Conservation (phyloP, 164 flowering plant species). For the Macadamia integrifolia region DNA sequence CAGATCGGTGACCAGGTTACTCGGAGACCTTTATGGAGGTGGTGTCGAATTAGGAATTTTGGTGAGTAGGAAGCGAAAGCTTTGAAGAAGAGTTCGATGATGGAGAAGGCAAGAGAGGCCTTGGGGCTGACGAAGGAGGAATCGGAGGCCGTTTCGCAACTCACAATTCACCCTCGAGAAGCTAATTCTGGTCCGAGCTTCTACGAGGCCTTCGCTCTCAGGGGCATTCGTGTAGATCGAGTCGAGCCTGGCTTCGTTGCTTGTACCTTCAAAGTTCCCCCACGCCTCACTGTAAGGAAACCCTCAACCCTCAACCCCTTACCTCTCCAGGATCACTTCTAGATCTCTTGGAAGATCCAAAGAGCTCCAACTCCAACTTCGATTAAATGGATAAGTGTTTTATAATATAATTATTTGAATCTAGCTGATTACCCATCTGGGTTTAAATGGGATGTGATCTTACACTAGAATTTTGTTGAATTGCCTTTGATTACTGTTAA, state of each 20-base stretch:
- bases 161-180: slow-evolving; percentile 31
- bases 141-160: slow-evolving; percentile 31
- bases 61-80: too few species aligned
- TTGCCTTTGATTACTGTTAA: neutral
- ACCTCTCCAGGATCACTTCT: neutral
- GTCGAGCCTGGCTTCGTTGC: slow-evolving; percentile 54
- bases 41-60: too few species aligned
- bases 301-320: neutral
- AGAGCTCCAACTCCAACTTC: neutral
- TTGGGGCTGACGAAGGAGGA: slow-evolving; percentile 28
- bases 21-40: too few species aligned
- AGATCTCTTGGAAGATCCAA: neutral
- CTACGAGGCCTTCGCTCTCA: slow-evolving; percentile 48
- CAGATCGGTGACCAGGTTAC: too few species aligned
- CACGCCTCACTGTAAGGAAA: slow-evolving; percentile 66
- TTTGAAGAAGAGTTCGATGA: neutral
- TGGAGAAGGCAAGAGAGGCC: slow-evolving; percentile 17
- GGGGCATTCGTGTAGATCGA: slow-evolving; percentile 63
- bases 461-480: too few species aligned
- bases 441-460: too few species aligned
- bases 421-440: too few species aligned
- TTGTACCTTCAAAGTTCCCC: slow-evolving; percentile 68
- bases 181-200: slow-evolving; percentile 33
- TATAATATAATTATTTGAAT: too few species aligned
- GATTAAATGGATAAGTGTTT: neutral